Conservation (phyloP, 495 filamentous ascomycete species). For the Peziza echinospora region DNA sequence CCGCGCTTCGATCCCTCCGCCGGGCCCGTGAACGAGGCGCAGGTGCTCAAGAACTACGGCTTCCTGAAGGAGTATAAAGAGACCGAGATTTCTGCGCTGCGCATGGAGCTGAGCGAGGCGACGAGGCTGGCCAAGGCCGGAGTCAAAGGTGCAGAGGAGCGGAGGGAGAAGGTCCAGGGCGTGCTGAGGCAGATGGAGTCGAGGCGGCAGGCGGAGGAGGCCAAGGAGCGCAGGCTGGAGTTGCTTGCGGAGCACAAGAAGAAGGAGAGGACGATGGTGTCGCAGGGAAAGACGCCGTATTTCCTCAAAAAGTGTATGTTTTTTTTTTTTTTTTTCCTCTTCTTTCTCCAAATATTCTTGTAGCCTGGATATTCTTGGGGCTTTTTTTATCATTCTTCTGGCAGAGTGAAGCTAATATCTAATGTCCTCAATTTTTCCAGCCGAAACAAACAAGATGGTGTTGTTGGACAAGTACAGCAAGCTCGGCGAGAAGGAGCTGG, state of each 20-base stretch:
- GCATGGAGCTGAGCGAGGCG: constrained; percentile 38
- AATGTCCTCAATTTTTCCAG: too few relatives aligned
- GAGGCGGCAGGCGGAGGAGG: constrained; percentile 40
- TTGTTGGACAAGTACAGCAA: constrained; percentile 54
- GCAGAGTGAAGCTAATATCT: too few relatives aligned
- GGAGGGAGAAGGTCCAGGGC: constrained; percentile 42
- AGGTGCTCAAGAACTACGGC: constrained; percentile 44
- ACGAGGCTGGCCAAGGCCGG: constrained; percentile 28
- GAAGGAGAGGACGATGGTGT: constrained; percentile 62
- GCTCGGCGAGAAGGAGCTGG: constrained; percentile 61
- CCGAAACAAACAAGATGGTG: constrained; percentile 67
- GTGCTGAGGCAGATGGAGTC: constrained; percentile 44
- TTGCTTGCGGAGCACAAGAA: constrained; percentile 50
- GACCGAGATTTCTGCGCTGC: constrained; percentile 53
- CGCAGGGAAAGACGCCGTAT: constrained; percentile 78
- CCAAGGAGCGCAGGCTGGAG: constrained; percentile 42
- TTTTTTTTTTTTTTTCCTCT: background rate
- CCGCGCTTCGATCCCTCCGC: constrained; percentile 62
- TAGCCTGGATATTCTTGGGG: too few relatives aligned
- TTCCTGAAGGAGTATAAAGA: constrained; percentile 74
- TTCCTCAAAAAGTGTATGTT: constrained; percentile 51
- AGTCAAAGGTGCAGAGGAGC: constrained; percentile 32
- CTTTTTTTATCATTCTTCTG: too few relatives aligned
- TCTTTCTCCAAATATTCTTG: too few relatives aligned
- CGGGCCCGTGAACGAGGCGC: constrained; percentile 30